phyloP scores from a whole-genome alignment of 2,329 filamentous ascomycete species.

The Achaetomium macrosporum region DNA sequence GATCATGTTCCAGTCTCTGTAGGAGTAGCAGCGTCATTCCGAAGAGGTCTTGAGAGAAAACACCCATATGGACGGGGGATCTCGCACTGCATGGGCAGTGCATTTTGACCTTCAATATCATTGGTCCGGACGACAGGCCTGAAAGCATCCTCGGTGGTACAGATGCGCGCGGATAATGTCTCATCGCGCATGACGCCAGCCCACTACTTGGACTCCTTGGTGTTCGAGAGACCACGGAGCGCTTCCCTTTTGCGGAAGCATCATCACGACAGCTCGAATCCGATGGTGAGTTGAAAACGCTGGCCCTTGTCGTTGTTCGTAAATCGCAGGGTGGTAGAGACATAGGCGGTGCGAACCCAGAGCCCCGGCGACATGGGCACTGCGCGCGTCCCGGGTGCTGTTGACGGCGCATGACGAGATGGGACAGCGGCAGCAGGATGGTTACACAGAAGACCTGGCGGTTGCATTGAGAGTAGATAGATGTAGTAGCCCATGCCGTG shows the following conservation, averaged over 20 bases:
- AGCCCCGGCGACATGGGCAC: constrained; percentile 3
- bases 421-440: constrained; percentile 7
- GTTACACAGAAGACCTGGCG: constrained; percentile 10
- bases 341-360: constrained; percentile 12
- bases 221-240: not conserved
- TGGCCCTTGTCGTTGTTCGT: not conserved
- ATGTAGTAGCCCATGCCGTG: not conserved
- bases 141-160: constrained; percentile 21
- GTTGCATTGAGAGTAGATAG: constrained; percentile 4
- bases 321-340: not conserved
- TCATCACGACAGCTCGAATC: too few relatives aligned
- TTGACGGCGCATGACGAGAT: not conserved
- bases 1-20: too few relatives aligned
- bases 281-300: too few relatives aligned
- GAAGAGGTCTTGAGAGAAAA: too few relatives aligned
- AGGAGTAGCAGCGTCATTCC: too few relatives aligned
- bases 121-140: constrained; percentile 22
- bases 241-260: too few relatives aligned
- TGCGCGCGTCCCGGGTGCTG: not conserved
- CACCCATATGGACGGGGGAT: not conserved
- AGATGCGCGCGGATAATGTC: constrained; percentile 22
- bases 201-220: not conserved
- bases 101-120: constrained; percentile 7
- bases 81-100: constrained; percentile 15
- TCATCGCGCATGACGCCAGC: constrained; percentile 16